Evolutionary conservation across 1,284 basidiomycete species (phyloP), one percentile per base, ranked within the genome.

Genomic region (Thelephora terrestris): DNA sequence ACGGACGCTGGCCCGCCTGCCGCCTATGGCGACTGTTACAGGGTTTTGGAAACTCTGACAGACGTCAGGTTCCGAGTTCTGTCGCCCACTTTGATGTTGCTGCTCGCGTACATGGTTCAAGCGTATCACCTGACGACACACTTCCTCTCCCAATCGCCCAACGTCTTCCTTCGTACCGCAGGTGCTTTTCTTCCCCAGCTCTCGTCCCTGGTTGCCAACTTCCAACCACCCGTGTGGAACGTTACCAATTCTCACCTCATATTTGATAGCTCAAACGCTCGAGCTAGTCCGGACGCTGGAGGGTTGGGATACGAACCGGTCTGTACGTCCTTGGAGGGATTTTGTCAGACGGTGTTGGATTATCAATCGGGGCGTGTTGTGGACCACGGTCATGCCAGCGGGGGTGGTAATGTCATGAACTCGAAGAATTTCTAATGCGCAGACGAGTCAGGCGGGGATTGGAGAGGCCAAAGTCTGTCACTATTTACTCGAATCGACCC

Each of bases 191-290:
- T 85, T 34, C 81, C 81, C 1, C 53, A 66, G 1, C 54, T 84
- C 23, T 60, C 60, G n/a, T 73, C 75, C 34, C 79, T 81, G 50
- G 55, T 82, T 10, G 57, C 81, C 38, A 80, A 78, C 58, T 66
- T 88, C 20, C 85, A 87, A 57, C 83, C 85, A 1, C 69, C 83
- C 2, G 64, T 84, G 35, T 85, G 80, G 60, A 67, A 71, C 9
- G 67, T 88, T n/a, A 74, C 72, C 5, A 67, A 68, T 43, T 67
- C 81, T 7, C 85, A 87, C 55, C 63, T 85, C 43, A 69, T 85
- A 38, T 83, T 85, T 55, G 80, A 85, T 53, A 82, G 85, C 58
- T 77, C 79, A 12, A 73, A 78, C 25, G 84, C 85, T 16, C 71
- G 81, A 1, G 58, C 74, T 39, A 50, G 74, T 7, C 75, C 80